Conservation (phyloP, 2,329 filamentous ascomycete species). For the Lasiodiplodia gonubiensis region DNA sequence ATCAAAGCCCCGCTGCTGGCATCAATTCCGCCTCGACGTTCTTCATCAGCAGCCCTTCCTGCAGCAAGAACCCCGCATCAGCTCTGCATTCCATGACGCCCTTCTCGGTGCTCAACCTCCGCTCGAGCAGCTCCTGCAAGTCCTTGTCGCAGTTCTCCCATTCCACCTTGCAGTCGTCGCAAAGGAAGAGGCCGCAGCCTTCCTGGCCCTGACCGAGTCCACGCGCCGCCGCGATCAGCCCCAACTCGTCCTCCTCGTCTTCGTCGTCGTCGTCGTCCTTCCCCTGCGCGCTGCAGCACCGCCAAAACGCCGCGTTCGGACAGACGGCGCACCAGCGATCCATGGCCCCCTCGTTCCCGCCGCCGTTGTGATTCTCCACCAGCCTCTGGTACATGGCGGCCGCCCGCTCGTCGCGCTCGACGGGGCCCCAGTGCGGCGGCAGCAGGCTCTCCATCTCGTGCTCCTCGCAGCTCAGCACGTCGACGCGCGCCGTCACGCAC, state of each 20-base stretch:
- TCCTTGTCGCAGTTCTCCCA: slow-evolving; percentile 32
- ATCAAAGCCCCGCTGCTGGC: neutral
- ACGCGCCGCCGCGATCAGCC: slow-evolving; percentile 11
- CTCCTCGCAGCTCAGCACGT: slow-evolving; percentile 38
- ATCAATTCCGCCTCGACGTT: neutral
- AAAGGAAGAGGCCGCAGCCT: slow-evolving; percentile 40
- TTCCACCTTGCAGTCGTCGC: slow-evolving; percentile 32
- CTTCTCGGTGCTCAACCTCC: slow-evolving; percentile 9
- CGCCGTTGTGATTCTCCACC: neutral
- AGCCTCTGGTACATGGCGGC: slow-evolving; percentile 19
- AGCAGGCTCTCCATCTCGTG: neutral
- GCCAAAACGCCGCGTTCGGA: slow-evolving; percentile 41
- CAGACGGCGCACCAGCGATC: slow-evolving; percentile 46
- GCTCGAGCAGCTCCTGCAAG: slow-evolving; percentile 20
- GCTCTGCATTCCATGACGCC: slow-evolving; percentile 11
- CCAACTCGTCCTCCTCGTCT: slow-evolving; percentile 27
- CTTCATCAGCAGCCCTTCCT: slow-evolving; percentile 15
- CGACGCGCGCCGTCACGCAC: slow-evolving; percentile 39
- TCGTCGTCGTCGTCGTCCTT: slow-evolving; percentile 6
- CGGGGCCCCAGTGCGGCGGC: neutral
- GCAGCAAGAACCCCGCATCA: slow-evolving; percentile 14
- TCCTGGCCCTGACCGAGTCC: neutral
- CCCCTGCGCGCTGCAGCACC: slow-evolving; percentile 34
- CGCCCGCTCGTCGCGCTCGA: neutral
- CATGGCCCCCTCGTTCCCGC: too few relatives aligned